Conservation (phyloP, 179 eudicot genomes). For the Corrigiola litoralis region DNA sequence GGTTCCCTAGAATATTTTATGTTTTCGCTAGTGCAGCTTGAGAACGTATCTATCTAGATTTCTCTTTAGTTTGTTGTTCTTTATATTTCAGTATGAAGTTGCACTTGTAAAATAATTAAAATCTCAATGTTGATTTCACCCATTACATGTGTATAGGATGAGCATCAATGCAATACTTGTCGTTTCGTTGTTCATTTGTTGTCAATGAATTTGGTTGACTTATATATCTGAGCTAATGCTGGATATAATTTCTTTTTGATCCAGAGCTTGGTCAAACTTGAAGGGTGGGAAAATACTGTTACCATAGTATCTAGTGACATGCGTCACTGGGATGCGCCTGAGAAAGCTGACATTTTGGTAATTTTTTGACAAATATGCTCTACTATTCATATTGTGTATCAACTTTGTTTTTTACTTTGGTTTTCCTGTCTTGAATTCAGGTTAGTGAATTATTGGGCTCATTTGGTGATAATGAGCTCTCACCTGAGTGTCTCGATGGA, state of each 20-base stretch:
- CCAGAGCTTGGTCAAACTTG: slow-evolving; percentile 92
- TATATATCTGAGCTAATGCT: slow-evolving; percentile 7
- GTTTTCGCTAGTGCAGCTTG: too few species aligned
- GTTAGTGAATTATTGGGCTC: slow-evolving; percentile 97
- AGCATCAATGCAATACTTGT: too few species aligned
- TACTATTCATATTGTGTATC: slow-evolving; percentile 11
- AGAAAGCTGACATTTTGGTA: slow-evolving; percentile 97
- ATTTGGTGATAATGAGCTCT: slow-evolving; percentile 97
- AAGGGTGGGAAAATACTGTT: slow-evolving; percentile 86
- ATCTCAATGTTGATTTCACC: not conserved
- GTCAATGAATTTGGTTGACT: not conserved
- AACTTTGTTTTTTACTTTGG: slow-evolving; percentile 5
- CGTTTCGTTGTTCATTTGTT: too few species aligned
- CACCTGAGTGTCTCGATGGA: slow-evolving; percentile 99
- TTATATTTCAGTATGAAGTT: too few species aligned
- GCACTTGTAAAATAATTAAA: not conserved
- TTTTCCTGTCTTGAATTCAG: slow-evolving; percentile 28
- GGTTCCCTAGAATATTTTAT: too few species aligned
- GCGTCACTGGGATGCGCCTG: slow-evolving; percentile 98
- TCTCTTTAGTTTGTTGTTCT: too few species aligned
- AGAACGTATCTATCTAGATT: too few species aligned
- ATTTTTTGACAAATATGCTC: not conserved
- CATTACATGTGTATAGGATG: too few species aligned
- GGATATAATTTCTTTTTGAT: slow-evolving; percentile 1
- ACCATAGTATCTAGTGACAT: slow-evolving; percentile 86